phyloP scores from a whole-genome alignment of 2,329 filamentous ascomycete species.

The Drechslerella dactyloides region DNA sequence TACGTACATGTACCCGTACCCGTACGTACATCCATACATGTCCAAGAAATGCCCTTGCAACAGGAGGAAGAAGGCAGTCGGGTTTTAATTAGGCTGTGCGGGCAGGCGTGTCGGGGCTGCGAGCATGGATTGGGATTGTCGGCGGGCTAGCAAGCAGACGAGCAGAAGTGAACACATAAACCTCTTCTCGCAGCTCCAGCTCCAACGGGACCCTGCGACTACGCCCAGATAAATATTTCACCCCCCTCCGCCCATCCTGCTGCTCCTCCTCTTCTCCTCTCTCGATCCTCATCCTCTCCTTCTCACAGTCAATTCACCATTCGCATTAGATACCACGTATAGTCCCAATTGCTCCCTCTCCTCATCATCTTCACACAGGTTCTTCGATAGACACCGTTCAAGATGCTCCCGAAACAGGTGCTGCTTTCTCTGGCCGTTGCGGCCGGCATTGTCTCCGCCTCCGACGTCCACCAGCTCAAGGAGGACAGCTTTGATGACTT shows the following conservation, averaged over 20 bases:
- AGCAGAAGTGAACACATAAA: slow-evolving; percentile 50
- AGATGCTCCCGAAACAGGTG: slow-evolving; percentile 41
- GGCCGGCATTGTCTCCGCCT: slow-evolving; percentile 69
- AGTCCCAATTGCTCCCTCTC: slow-evolving; percentile 15
- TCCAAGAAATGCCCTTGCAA: too few species aligned
- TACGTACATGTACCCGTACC: too few species aligned
- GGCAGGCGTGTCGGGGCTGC: not conserved
- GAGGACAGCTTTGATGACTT: slow-evolving; percentile 87
- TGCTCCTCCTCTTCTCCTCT: slow-evolving; percentile 20
- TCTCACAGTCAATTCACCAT: not conserved
- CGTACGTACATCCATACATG: slow-evolving; percentile 9
- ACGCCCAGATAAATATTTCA: slow-evolving; percentile 34
- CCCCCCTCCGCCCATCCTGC: slow-evolving; percentile 28
- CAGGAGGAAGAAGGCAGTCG: too few species aligned
- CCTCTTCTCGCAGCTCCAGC: slow-evolving; percentile 33
- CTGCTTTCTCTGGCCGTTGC: slow-evolving; percentile 58
- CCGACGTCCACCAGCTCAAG: slow-evolving; percentile 84
- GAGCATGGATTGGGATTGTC: slow-evolving; percentile 6
- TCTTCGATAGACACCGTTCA: slow-evolving; percentile 21
- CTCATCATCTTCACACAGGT: slow-evolving; percentile 15
- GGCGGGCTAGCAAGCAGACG: slow-evolving; percentile 20
- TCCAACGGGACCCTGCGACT: slow-evolving; percentile 8
- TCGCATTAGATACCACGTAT: not conserved
- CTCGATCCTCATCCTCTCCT: slow-evolving; percentile 19
- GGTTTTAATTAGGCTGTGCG: slow-evolving; percentile 27